Evolutionary conservation across 2,329 filamentous ascomycete genomes (phyloP).

Genomic region (Scedosporium dehoogii): DNA sequence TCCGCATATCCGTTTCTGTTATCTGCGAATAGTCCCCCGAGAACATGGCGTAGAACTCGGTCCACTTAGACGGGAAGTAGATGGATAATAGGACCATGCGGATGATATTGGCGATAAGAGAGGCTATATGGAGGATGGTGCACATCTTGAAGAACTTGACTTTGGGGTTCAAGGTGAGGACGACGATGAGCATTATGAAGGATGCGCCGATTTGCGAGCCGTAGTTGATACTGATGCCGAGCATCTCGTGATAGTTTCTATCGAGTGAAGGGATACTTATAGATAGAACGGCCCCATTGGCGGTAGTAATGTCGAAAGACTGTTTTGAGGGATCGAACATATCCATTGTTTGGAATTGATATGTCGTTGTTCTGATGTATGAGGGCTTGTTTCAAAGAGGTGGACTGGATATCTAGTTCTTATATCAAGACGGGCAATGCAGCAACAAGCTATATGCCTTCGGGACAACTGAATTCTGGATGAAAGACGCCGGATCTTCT

Average conservation of each 20-base stretch:
- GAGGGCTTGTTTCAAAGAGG: no score
- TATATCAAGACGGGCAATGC: no score
- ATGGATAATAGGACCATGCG: conserved; percentile 47
- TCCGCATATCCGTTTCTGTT: conserved; percentile 22
- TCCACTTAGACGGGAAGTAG: conserved; percentile 51
- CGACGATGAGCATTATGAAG: conserved; percentile 51
- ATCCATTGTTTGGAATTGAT: no score
- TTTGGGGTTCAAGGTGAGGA: conserved; percentile 56
- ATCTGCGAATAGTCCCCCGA: conserved; percentile 43
- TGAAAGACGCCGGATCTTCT: no score
- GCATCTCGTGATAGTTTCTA: conserved; percentile 18
- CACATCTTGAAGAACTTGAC: conserved; percentile 55
- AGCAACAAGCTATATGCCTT: no score
- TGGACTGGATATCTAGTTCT: no score
- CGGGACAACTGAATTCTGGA: no score
- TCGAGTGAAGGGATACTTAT: conserved; percentile 16
- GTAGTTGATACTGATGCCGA: conserved; percentile 49
- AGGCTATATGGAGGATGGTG: conserved; percentile 54
- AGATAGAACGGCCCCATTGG: no score
- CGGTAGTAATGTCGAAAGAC: no score
- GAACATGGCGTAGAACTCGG: conserved; percentile 51
- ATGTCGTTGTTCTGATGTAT: no score
- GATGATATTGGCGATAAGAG: conserved; percentile 49
- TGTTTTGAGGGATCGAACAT: no score
- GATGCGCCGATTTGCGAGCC: conserved; percentile 61